Evolutionary conservation across 352 stramenopile genomes (phyloP), one percentile per base, ranked within the genome.

Genomic region (Phytophthora ohioensis): DNA sequence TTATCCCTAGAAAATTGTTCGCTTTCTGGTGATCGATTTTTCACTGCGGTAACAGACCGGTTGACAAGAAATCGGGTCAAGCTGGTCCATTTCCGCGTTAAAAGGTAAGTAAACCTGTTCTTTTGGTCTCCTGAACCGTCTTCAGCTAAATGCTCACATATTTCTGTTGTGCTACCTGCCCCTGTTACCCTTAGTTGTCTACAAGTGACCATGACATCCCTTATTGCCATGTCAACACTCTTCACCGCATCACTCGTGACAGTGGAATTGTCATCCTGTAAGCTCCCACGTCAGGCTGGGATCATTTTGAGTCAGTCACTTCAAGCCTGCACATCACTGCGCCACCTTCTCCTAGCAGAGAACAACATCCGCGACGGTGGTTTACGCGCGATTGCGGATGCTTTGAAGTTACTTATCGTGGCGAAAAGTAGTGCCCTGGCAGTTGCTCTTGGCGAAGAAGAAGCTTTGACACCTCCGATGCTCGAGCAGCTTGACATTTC

Each of bases 271-370:
- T 85, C 80, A 9, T 82, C 60, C 0, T 91, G 82, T 56, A 76
- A 79, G 4, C 69, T 91, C 0, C 75, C 80, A 3, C 79, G 82
- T 3, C 82, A 91, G 51, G 82, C 78, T 45, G 82, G 82, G 4
- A 88, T 91, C 35, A 74, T 91, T 48, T 60, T 91, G n/a, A 77
- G 82, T 10, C 82, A 91, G 43, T 85, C 82, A 5, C 69, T 91
- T 36, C 78, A 81, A 51, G 45, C 48, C 0, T 85, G 76, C 21
- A 71, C 17, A 0, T 58, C 58, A 0, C 43, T 91, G 15, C 71
- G 73, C 10, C 53, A 71, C 6, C 57, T 91, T n/a, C 13, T 81
- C 2, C 60, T 88, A 36, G 67, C 76, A 0, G 67, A 82, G 21
- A 91, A 91, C 61, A 82, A 85, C 57, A 71, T 91, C 12, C 80